Percentiles rank a stretch among this genome's conserved stretches.
These are phyloP conservation scores for Jamesozyma spencerorum DNA, from an alignment of 805 yeast species.

Conservation along the genomic window DNA sequence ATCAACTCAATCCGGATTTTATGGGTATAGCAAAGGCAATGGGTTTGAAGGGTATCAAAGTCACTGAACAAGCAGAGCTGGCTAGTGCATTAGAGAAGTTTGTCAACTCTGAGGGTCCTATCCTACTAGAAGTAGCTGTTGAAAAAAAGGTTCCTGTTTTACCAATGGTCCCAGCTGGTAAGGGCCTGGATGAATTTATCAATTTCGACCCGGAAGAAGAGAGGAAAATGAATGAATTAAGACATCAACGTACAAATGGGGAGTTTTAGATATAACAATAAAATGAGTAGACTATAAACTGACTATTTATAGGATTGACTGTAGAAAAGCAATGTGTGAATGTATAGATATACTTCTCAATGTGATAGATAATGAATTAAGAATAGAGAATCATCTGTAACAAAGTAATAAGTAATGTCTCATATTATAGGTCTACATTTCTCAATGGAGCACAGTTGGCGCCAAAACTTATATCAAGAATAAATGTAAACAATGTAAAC, in stretches of 20 bases:
- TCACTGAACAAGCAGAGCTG: conserved; percentile 59
- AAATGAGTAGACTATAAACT: no score
- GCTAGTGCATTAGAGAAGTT: conserved; percentile 52
- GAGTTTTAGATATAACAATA: conserved; percentile 36
- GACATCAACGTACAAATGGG: conserved; percentile 67
- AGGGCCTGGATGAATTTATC: conserved; percentile 87
- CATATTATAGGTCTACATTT: no score
- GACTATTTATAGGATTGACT: no score
- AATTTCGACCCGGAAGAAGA: conserved; percentile 77
- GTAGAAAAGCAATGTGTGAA: no score
- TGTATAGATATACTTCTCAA: not conserved
- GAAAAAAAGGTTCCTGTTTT: conserved; percentile 89
- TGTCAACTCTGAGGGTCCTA: conserved; percentile 73
- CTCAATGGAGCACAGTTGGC: no score
- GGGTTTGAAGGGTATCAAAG: conserved; percentile 79
- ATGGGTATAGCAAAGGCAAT: conserved; percentile 88
- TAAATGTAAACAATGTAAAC: not conserved
- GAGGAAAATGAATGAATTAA: conserved; percentile 54
- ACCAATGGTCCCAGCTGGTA: conserved; percentile 97
- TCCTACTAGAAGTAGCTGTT: conserved; percentile 79
- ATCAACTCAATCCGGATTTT: conserved; percentile 90
- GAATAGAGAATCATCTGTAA: not conserved
- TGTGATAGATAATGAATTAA: not conserved
- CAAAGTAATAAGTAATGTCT: no score
- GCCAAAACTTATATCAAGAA: no score